phyloP scores from a whole-genome alignment of 2,329 filamentous ascomycete species.

The Xylaria polymorpha region DNA sequence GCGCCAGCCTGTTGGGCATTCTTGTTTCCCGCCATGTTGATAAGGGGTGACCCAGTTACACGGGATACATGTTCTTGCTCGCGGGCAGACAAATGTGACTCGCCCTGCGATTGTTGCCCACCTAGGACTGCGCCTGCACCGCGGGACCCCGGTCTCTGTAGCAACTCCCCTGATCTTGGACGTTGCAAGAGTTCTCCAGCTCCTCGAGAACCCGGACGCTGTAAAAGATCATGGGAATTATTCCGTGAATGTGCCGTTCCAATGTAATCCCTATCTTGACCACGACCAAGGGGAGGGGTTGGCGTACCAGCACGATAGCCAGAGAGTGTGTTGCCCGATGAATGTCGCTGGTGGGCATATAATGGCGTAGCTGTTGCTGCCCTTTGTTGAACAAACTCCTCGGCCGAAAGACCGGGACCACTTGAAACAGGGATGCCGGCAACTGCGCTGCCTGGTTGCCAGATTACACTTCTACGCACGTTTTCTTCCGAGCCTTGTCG shows the following conservation, averaged over 20 bases:
- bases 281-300: conserved; percentile 57
- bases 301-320: conserved; percentile 55
- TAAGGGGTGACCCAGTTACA: conserved; percentile 80
- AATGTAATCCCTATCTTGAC: conserved; percentile 56
- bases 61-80: conserved; percentile 92
- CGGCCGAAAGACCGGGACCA: conserved; percentile 69
- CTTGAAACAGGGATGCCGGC: conserved; percentile 62
- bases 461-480: conserved; percentile 74
- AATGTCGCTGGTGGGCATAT: conserved; percentile 69
- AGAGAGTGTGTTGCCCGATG: conserved; percentile 63
- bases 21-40: conserved; percentile 71
- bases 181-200: conserved; percentile 56
- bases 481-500: conserved; percentile 65
- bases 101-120: conserved; percentile 56
- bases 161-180: conserved; percentile 61
- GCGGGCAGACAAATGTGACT: conserved; percentile 78
- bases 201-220: conserved; percentile 48
- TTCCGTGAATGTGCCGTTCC: conserved; percentile 57
- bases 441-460: conserved; percentile 76
- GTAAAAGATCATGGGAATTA: conserved; percentile 56
- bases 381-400: conserved; percentile 86
- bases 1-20: conserved; percentile 63
- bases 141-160: conserved; percentile 64
- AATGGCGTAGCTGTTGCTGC: conserved; percentile 65
- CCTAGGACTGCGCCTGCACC: conserved; percentile 64